Evolutionary conservation across 768 basidiomycete species (phyloP), one percentile per base, ranked within the genome.

Genomic region (Boletus pseudo-olivaceus): DNA sequence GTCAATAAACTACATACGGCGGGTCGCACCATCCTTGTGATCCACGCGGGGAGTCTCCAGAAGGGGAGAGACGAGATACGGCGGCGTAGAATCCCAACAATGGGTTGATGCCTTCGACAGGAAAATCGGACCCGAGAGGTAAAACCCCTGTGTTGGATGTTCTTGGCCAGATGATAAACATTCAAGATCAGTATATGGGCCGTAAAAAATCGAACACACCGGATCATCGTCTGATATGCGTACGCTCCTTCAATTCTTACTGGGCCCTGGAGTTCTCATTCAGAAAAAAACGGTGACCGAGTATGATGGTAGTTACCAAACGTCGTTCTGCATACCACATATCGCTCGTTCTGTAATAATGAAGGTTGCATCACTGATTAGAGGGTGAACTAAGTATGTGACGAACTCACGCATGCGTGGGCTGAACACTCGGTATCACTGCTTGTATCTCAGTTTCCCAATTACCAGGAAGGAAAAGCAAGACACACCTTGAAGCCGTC

Each of bases 361-460:
- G 34, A 46, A 30, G 5, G 15, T 44, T 7, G 17, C 27, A 39
- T 51, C 41, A 26, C n/a, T 17, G 11, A 30, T 17, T 34, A 48
- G 29, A 48, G 12, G 11, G 1, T 1, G 9, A 33, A 23, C 17
- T 15, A 23, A 23, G 23, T 23, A 32, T n/a, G 19, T 20, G 17
- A 27, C 38, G 35, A 19, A 73, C 84, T 71, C 72, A 92, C 82
- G 87, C 92, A 65, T 97, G 93, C 1, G 91, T 94, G 1, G 94
- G 94, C 63, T 98, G 94, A 4, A 96, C 91, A 60, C 93, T 95
- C 5, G 89, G 81, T 62, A 96, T 88, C 20, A 98, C 90, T 93
- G 41, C 14, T 4, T 27, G 35, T 3, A 9, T 10, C n/a, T 45
- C 19, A 49, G 52, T 30, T 47, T 42, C 10, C 35, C 17, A 37